phyloP scores from a whole-genome alignment of 2,329 filamentous ascomycete species.

The Graphilbum sp. region DNA sequence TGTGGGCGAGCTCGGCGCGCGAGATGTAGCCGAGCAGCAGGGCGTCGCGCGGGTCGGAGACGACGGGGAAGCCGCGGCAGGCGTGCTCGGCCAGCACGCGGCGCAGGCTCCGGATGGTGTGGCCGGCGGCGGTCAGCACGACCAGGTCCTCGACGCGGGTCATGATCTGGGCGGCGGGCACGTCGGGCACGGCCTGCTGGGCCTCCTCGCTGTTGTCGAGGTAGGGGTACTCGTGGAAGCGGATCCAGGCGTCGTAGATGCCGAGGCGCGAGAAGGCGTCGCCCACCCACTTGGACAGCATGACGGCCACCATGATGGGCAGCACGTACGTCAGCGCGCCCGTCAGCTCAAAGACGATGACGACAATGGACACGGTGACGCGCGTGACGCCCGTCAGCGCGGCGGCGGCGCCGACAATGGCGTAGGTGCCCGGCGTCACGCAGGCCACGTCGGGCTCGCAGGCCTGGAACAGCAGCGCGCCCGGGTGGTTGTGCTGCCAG shows the following conservation, averaged over 20 bases:
- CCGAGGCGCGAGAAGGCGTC: constrained; percentile 84
- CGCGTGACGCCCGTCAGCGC: constrained; percentile 87
- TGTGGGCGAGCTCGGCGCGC: constrained; percentile 73
- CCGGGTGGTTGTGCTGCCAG: constrained; percentile 63
- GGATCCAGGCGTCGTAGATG: constrained; percentile 98
- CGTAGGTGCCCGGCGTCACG: constrained; percentile 88
- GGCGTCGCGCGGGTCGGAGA: constrained; percentile 60
- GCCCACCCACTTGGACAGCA: constrained; percentile 96
- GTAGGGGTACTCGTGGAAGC: constrained; percentile 88
- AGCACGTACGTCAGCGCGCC: constrained; percentile 91
- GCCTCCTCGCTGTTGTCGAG: constrained; percentile 75
- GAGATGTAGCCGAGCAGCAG: constrained; percentile 87
- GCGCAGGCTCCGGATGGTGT: constrained; percentile 65
- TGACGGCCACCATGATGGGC: constrained; percentile 97
- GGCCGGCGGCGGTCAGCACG: constrained; percentile 70
- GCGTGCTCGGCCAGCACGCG: constrained; percentile 56
- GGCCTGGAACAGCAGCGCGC: constrained; percentile 58
- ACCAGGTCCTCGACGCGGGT: constrained; percentile 81
- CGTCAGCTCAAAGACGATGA: constrained; percentile 98
- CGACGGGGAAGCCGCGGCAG: constrained; percentile 84
- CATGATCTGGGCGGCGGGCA: constrained; percentile 80
- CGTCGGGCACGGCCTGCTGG: constrained; percentile 39
- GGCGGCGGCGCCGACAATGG: constrained; percentile 87
- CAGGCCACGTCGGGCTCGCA: constrained; percentile 80
- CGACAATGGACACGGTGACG: constrained; percentile 95